Conservation (phyloP, 2,329 filamentous ascomycete genomes). For the Colletotrichum sp. region DNA sequence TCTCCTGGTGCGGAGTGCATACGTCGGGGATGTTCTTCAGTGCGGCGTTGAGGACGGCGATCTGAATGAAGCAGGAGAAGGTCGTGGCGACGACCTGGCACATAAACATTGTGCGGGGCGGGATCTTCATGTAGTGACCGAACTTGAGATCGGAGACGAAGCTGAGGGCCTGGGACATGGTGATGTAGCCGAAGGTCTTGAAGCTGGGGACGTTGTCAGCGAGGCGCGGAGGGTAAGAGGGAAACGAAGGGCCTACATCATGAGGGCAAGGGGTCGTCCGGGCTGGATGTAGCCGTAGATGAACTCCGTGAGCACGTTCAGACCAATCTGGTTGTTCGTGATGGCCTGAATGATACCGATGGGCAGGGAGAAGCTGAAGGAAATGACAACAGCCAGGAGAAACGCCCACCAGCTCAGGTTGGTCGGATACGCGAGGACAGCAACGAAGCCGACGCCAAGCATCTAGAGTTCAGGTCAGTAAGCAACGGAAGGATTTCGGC, state of each 20-base stretch:
- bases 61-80: slow-evolving; percentile 70
- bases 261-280: slow-evolving; percentile 72
- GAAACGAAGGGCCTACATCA: too few relatives aligned
- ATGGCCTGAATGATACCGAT: slow-evolving; percentile 74
- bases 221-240: too few relatives aligned
- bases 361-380: slow-evolving; percentile 68
- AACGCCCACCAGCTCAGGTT: slow-evolving; percentile 78
- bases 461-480: slow-evolving; percentile 40
- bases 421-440: slow-evolving; percentile 66
- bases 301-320: slow-evolving; percentile 79
- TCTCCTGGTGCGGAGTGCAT: slow-evolving; percentile 61
- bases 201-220: slow-evolving; percentile 46
- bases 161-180: slow-evolving; percentile 68
- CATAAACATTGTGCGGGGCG: slow-evolving; percentile 70
- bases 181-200: slow-evolving; percentile 68
- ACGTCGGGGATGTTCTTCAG: slow-evolving; percentile 66
- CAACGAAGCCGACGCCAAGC: slow-evolving; percentile 57
- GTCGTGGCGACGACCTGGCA: slow-evolving; percentile 70
- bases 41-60: slow-evolving; percentile 67
- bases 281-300: slow-evolving; percentile 78
- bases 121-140: slow-evolving; percentile 77
- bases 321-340: slow-evolving; percentile 73
- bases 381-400: slow-evolving; percentile 68
- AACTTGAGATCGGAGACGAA: slow-evolving; percentile 73
- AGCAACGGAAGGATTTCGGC: not conserved